Evolutionary conservation across 306 rosid genomes (phyloP).

Genomic region (Dalbergia cultrata): DNA sequence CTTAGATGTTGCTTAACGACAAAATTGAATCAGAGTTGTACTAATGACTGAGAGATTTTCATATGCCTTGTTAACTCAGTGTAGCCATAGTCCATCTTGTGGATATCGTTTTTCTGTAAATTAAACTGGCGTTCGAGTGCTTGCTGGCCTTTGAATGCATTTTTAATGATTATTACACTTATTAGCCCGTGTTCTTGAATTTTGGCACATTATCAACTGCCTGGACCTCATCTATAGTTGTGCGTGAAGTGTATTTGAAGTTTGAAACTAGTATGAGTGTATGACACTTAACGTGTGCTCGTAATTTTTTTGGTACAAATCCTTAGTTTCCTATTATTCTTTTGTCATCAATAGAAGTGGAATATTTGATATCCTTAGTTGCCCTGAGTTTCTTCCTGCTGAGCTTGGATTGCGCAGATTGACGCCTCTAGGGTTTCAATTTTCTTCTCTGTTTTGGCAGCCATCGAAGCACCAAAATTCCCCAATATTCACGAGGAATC

Average conservation of each 20-base stretch:
- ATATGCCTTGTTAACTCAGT: neutral
- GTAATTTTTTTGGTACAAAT: neutral
- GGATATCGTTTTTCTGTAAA: neutral
- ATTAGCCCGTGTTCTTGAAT: neutral
- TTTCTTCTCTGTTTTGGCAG: no score
- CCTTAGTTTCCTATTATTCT: constrained; percentile 9
- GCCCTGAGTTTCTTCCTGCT: no score
- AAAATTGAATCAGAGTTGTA: neutral
- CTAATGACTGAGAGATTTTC: constrained; percentile 1
- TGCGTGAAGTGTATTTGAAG: neutral
- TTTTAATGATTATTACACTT: neutral
- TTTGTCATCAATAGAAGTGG: constrained; percentile 13
- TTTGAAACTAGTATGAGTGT: neutral
- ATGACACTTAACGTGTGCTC: neutral
- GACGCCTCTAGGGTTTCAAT: no score
- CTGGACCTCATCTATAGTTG: neutral
- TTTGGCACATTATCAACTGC: constrained; percentile 4
- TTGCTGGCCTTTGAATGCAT: neutral
- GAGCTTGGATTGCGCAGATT: no score
- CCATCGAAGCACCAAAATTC: no score
- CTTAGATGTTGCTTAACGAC: neutral
- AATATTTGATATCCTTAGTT: constrained; percentile 15
- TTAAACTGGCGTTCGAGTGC: neutral
- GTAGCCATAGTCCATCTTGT: neutral
- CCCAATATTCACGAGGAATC: no score